Conservation (phyloP, 2,329 filamentous ascomycete species). For the Stagonosporopsis rhizophila region DNA sequence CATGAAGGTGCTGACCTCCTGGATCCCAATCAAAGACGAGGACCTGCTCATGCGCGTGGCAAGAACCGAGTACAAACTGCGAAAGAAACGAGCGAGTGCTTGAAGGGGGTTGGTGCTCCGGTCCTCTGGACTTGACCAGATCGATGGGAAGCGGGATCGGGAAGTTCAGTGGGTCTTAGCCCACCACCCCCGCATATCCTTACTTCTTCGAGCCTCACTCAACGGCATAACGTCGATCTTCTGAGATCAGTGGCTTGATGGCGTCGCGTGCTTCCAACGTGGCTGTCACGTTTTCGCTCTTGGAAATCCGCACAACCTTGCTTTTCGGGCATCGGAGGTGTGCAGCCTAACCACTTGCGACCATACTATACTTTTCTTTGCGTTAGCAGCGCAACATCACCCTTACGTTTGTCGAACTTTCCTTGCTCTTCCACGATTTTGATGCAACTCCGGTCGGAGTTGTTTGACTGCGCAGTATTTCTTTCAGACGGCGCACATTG, state of each 20-base stretch:
- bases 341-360: constrained; percentile 10
- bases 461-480: constrained; percentile 5
- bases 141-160: constrained; percentile 23
- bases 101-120: constrained; percentile 27
- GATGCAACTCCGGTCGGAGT: neutral
- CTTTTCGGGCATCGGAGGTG: constrained; percentile 23
- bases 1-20: constrained; percentile 96
- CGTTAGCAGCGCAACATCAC: constrained; percentile 19
- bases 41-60: constrained; percentile 91
- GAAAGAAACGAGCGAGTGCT: constrained; percentile 58
- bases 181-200: constrained; percentile 22
- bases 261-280: constrained; percentile 43
- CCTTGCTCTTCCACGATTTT: constrained; percentile 6
- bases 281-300: constrained; percentile 38
- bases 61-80: constrained; percentile 82
- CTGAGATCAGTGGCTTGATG: constrained; percentile 46
- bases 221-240: constrained; percentile 36
- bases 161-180: constrained; percentile 17
- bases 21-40: constrained; percentile 92
- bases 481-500: constrained; percentile 20
- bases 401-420: constrained; percentile 11
- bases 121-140: constrained; percentile 14
- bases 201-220: constrained; percentile 35
- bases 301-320: constrained; percentile 21
- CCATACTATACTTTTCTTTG: constrained; percentile 16